phyloP scores from a whole-genome alignment of 331 rosid genomes.

The Acacia pycnantha region DNA sequence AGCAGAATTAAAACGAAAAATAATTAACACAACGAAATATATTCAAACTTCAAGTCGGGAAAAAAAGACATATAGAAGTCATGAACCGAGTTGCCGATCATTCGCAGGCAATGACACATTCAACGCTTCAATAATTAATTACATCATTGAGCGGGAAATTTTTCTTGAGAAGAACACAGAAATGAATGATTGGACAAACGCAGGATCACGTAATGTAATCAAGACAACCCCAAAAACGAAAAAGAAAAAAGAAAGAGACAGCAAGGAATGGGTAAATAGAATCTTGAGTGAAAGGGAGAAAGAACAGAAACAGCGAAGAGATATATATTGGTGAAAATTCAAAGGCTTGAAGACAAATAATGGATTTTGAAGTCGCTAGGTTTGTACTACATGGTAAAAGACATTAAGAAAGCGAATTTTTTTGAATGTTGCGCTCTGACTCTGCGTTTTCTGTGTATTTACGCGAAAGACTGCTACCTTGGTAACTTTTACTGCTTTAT shows the following conservation, averaged over 20 bases:
- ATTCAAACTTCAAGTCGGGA: not conserved
- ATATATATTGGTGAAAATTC: constrained; percentile 9
- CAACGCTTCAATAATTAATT: not conserved
- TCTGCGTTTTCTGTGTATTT: constrained; percentile 23
- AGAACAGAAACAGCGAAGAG: constrained; percentile 17
- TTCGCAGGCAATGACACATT: constrained; percentile 14
- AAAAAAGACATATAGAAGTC: not conserved
- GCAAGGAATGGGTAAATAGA: constrained; percentile 24
- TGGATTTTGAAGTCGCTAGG: constrained; percentile 44
- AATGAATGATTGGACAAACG: constrained; percentile 25
- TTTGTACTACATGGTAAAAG: constrained; percentile 39
- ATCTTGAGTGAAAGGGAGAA: constrained; percentile 29
- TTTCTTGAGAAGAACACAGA: not conserved
- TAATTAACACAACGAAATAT: not conserved
- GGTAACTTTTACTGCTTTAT: constrained; percentile 4
- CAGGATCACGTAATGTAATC: constrained; percentile 21
- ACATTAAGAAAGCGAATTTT: constrained; percentile 43
- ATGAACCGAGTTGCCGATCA: constrained; percentile 3
- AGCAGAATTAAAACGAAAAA: constrained; percentile 17
- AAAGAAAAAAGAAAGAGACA: not conserved
- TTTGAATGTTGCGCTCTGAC: constrained; percentile 46
- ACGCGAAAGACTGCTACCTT: constrained; percentile 21
- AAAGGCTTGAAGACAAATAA: constrained; percentile 49
- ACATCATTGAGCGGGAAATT: constrained; percentile 30
- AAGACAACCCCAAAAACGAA: constrained; percentile 29